A percentile compares a stretch with the other conserved stretches of the same genome.
These are phyloP conservation scores for Xylariales sp. DNA, from an alignment of 2,329 filamentous ascomycete genomes.

Conservation along the genomic window DNA sequence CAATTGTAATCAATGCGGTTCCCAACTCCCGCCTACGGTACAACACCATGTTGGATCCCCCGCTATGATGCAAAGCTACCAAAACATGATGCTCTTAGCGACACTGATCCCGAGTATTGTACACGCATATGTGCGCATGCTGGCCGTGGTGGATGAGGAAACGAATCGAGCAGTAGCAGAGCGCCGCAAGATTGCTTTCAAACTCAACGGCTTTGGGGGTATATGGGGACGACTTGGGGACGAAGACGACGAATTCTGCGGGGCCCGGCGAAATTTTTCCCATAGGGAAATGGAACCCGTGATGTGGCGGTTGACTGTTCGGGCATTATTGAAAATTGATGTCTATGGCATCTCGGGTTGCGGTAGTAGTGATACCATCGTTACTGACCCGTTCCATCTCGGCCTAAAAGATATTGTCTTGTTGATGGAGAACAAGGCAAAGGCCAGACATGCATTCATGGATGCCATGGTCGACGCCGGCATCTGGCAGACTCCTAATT, in stretches of 20 bases:
- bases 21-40: constrained; percentile 49
- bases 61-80: constrained; percentile 62
- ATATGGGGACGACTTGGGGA: constrained; percentile 54
- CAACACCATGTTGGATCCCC: constrained; percentile 38
- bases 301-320: constrained; percentile 65
- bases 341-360: constrained; percentile 63
- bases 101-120: constrained; percentile 68
- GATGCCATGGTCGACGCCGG: constrained; percentile 60
- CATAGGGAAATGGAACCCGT: constrained; percentile 61
- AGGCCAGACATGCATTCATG: constrained; percentile 60
- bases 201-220: constrained; percentile 61
- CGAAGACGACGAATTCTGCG: constrained; percentile 41
- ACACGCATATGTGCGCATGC: constrained; percentile 66
- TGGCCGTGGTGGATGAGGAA: constrained; percentile 66
- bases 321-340: constrained; percentile 66
- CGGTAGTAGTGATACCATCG: constrained; percentile 28
- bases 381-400: constrained; percentile 51
- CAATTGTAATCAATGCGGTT: constrained; percentile 62
- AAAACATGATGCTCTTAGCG: constrained; percentile 69
- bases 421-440: constrained; percentile 64
- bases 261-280: constrained; percentile 51
- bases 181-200: constrained; percentile 57
- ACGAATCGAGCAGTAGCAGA: constrained; percentile 57
- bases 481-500: constrained; percentile 44
- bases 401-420: constrained; percentile 67